phyloP scores from a whole-genome alignment of 1,284 basidiomycete species.

The Tilletia setariae region DNA sequence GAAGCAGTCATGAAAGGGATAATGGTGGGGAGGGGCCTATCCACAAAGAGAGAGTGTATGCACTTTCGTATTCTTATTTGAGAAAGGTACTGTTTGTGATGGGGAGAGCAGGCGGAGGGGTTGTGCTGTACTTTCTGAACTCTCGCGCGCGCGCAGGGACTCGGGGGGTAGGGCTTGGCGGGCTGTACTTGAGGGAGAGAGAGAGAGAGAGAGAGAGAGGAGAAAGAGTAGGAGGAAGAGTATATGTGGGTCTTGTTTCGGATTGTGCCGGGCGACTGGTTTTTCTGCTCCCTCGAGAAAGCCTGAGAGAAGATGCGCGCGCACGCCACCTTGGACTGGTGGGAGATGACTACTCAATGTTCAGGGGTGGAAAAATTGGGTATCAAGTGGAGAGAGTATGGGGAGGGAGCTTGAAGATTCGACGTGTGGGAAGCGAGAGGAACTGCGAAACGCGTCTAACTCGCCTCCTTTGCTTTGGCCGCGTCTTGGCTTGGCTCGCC shows the following conservation, averaged over 20 bases:
- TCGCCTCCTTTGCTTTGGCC: slow-evolving; percentile 8
- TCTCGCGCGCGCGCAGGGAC: neutral
- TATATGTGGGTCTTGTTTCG: too few species aligned
- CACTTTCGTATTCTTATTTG: neutral
- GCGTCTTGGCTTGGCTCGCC: slow-evolving; percentile 44
- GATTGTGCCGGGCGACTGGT: neutral
- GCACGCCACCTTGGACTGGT: neutral
- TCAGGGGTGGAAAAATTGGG: too few species aligned
- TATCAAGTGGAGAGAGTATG: too few species aligned
- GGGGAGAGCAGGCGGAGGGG: neutral
- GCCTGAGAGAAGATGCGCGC: neutral
- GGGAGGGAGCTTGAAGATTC: neutral
- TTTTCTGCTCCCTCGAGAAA: neutral
- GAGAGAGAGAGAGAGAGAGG: too few species aligned
- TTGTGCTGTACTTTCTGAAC: too few species aligned
- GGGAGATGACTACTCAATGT: neutral
- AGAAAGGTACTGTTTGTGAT: neutral
- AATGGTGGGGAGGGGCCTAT: neutral
- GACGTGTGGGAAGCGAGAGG: neutral
- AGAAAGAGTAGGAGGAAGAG: too few species aligned
- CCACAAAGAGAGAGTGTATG: neutral
- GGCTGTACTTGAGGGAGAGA: too few species aligned
- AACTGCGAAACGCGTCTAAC: neutral
- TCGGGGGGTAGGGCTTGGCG: neutral
- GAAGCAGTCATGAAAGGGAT: neutral